A percentile compares a stretch with the other conserved stretches of the same genome.
These are phyloP conservation scores for Lachancea fermentati DNA, from an alignment of 805 yeast species.

Conservation along the genomic window DNA sequence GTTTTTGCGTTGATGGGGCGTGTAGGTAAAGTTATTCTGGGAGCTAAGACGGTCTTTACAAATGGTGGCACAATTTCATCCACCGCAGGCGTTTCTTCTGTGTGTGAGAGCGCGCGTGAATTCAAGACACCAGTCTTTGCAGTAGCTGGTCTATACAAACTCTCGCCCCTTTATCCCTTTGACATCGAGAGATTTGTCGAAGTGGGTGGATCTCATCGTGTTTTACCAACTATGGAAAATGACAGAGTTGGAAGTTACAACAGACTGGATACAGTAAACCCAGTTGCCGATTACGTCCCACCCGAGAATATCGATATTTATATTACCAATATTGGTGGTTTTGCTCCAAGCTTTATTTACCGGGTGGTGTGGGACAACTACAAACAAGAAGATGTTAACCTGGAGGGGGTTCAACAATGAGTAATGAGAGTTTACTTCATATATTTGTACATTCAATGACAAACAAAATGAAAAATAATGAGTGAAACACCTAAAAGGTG, in stretches of 20 bases:
- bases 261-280: conserved; percentile 53
- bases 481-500: not conserved
- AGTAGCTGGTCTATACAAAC: conserved; percentile 88
- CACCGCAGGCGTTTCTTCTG: conserved; percentile 86
- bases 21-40: conserved; percentile 92
- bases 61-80: conserved; percentile 92
- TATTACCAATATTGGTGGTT: conserved; percentile 94
- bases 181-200: conserved; percentile 79
- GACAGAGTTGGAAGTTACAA: conserved; percentile 69
- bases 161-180: conserved; percentile 89
- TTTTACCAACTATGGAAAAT: conserved; percentile 45
- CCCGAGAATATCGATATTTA: conserved; percentile 94
- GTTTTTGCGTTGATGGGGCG: conserved; percentile 94
- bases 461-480: not conserved
- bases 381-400: conserved; percentile 71
- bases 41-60: conserved; percentile 88
- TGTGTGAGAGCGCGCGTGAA: conserved; percentile 93
- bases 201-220: conserved; percentile 69
- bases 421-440: not conserved
- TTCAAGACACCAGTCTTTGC: conserved; percentile 95
- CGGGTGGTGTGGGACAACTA: conserved; percentile 94
- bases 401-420: conserved; percentile 31
- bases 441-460: not conserved
- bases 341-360: conserved; percentile 92
- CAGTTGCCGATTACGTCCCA: conserved; percentile 82